These are phyloP conservation scores for Fragosphaeria purpurea DNA, from an alignment of 2,329 filamentous ascomycete species.

Conservation along the genomic window DNA sequence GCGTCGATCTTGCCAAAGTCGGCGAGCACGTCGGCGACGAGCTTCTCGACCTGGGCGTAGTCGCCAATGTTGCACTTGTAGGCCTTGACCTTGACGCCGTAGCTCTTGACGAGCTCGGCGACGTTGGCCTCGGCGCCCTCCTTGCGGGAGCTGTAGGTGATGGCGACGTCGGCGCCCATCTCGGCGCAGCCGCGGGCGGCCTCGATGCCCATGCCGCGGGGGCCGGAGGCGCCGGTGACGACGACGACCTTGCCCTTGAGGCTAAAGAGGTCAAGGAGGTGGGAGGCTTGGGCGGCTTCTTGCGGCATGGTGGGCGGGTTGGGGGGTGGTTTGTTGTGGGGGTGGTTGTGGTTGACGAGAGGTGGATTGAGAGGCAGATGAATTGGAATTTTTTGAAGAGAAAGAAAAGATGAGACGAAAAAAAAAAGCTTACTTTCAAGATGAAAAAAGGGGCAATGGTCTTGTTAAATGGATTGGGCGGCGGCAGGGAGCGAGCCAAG, in stretches of 20 bases:
- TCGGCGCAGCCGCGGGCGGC: constrained; percentile 62
- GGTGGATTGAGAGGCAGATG: not conserved
- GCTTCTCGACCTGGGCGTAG: constrained; percentile 38
- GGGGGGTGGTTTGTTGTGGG: not conserved
- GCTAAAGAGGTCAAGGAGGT: constrained; percentile 58
- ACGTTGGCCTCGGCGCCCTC: constrained; percentile 58
- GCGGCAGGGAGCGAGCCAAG: too few species aligned
- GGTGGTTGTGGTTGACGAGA: not conserved
- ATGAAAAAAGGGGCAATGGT: too few species aligned
- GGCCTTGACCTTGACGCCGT: constrained; percentile 56
- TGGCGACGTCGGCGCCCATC: constrained; percentile 58
- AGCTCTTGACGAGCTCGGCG: constrained; percentile 52
- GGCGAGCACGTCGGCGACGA: constrained; percentile 41
- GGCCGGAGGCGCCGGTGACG: constrained; percentile 58
- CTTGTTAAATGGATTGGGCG: too few species aligned
- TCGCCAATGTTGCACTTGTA: constrained; percentile 53
- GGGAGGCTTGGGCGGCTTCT: constrained; percentile 44
- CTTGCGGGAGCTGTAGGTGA: constrained; percentile 64
- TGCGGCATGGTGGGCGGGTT: constrained; percentile 37
- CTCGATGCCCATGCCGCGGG: constrained; percentile 60
- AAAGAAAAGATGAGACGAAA: too few species aligned
- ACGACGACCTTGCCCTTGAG: constrained; percentile 65
- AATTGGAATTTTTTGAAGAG: too few species aligned
- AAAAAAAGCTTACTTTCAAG: too few species aligned
- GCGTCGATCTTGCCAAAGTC: constrained; percentile 69